These are phyloP conservation scores for Antarctomyces pellizariae DNA, from an alignment of 495 filamentous ascomycete genomes.

Conservation along the genomic window DNA sequence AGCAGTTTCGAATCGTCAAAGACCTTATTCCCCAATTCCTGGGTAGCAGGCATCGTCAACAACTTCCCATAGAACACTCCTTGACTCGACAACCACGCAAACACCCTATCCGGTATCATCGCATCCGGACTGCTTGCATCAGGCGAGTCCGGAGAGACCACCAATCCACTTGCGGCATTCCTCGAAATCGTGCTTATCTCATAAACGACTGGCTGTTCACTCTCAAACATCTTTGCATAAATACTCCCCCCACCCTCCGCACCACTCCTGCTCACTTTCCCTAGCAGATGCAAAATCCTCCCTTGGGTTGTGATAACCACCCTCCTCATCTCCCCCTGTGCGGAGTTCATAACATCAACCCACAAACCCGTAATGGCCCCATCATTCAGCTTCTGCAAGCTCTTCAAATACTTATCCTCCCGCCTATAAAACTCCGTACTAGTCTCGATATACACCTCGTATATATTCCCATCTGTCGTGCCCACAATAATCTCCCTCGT, in stretches of 20 bases:
- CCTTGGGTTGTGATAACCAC: constrained; percentile 56
- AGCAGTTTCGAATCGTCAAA: constrained; percentile 54
- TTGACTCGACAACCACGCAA: constrained; percentile 74
- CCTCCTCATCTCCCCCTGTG: constrained; percentile 40
- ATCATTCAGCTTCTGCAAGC: constrained; percentile 55
- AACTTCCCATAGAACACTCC: constrained; percentile 77
- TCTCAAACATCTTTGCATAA: constrained; percentile 71
- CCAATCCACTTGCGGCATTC: constrained; percentile 36
- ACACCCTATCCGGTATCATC: constrained; percentile 36
- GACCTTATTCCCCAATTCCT: constrained; percentile 38
- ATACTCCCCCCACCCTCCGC: constrained; percentile 62
- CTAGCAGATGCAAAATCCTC: constrained; percentile 53
- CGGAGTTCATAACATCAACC: constrained; percentile 41
- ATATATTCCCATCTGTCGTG: constrained; percentile 75
- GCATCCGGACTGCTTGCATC: constrained; percentile 20
- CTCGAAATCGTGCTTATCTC: constrained; percentile 33
- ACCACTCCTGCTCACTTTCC: constrained; percentile 46
- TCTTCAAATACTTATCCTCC: constrained; percentile 77
- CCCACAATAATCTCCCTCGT: constrained; percentile 91
- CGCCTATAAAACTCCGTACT: constrained; percentile 81
- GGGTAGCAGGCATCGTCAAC: constrained; percentile 21
- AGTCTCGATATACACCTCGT: constrained; percentile 89
- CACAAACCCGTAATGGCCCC: constrained; percentile 62
- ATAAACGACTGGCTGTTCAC: constrained; percentile 50
- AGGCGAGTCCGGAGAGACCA: constrained; percentile 48